Conservation (phyloP, 768 basidiomycete species). For the Galerina marginata region DNA sequence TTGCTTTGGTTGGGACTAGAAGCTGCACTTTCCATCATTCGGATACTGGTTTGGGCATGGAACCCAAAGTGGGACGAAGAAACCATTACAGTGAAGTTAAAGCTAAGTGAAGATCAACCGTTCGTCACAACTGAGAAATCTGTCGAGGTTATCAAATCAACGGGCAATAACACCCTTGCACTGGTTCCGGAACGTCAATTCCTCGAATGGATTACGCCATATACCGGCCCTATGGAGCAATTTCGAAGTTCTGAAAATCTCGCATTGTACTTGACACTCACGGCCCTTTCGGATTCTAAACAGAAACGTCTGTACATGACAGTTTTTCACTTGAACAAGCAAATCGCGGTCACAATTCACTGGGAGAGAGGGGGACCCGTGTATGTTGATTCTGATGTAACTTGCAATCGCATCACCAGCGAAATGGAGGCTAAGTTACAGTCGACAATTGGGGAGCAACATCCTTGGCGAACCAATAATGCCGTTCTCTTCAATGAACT, state of each 20-base stretch:
- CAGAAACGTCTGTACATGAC: not conserved
- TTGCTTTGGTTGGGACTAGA: slow-evolving; percentile 18
- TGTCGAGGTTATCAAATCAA: not conserved
- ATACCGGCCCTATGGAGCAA: not conserved
- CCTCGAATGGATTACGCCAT: not conserved
- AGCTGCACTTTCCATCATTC: slow-evolving; percentile 10
- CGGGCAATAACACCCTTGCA: not conserved
- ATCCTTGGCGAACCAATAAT: not conserved
- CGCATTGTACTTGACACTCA: not conserved
- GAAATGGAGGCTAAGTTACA: not conserved
- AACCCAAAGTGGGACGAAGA: slow-evolving; percentile 14
- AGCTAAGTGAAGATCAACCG: not conserved
- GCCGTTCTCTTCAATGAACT: not conserved
- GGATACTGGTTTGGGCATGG: slow-evolving; percentile 17
- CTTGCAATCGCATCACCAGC: not conserved
- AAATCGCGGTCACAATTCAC: not conserved
- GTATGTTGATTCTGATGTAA: not conserved
- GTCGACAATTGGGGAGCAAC: not conserved
- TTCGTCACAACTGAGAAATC: not conserved
- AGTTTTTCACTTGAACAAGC: not conserved
- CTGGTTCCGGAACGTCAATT: not conserved
- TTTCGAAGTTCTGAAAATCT: not conserved
- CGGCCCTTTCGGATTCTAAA: not conserved
- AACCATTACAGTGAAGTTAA: not conserved
- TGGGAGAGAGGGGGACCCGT: too few species aligned